Evolutionary conservation across 805 yeast species (phyloP).

Genomic region (Grigorovia transvaalensis): DNA sequence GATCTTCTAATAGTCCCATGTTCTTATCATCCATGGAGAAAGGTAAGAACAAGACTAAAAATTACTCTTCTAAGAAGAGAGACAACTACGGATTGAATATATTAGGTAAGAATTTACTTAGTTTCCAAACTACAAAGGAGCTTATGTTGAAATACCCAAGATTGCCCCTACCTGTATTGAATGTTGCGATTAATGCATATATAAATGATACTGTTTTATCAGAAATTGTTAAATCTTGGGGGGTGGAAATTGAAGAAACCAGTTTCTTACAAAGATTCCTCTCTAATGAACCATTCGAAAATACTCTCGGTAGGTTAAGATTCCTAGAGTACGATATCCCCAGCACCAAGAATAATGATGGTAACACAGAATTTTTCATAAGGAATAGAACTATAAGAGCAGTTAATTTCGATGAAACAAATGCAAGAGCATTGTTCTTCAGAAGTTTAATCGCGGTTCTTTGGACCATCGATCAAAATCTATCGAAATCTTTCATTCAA

Average conservation of each 20-base stretch:
- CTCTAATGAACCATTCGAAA: slow-evolving; percentile 55
- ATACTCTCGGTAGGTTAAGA: slow-evolving; percentile 62
- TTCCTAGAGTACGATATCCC: slow-evolving; percentile 20
- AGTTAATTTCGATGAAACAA: slow-evolving; percentile 22
- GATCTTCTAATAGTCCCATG: slow-evolving; percentile 26
- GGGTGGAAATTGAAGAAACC: slow-evolving; percentile 67
- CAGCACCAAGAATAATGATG: too few relatives aligned
- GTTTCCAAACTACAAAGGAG: slow-evolving; percentile 66
- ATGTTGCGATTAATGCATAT: slow-evolving; percentile 66
- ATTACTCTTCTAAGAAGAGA: slow-evolving; percentile 14
- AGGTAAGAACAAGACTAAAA: background rate
- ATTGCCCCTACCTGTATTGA: slow-evolving; percentile 69
- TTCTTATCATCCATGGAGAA: background rate
- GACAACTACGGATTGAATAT: slow-evolving; percentile 70
- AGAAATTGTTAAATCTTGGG: slow-evolving; percentile 72
- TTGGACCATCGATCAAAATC: slow-evolving; percentile 41
- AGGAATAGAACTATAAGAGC: slow-evolving; percentile 32
- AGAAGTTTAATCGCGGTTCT: slow-evolving; percentile 78
- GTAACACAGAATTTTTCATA: slow-evolving; percentile 1
- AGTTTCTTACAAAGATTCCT: slow-evolving; percentile 56
- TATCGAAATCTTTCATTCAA: slow-evolving; percentile 57
- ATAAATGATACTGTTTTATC: slow-evolving; percentile 57
- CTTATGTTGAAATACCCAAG: slow-evolving; percentile 76
- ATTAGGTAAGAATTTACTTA: slow-evolving; percentile 72
- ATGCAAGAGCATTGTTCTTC: slow-evolving; percentile 52